Evolutionary conservation across 2,329 filamentous ascomycete species (phyloP), one percentile per base, ranked within the genome.

Genomic region (Calonectria leucothoes): DNA sequence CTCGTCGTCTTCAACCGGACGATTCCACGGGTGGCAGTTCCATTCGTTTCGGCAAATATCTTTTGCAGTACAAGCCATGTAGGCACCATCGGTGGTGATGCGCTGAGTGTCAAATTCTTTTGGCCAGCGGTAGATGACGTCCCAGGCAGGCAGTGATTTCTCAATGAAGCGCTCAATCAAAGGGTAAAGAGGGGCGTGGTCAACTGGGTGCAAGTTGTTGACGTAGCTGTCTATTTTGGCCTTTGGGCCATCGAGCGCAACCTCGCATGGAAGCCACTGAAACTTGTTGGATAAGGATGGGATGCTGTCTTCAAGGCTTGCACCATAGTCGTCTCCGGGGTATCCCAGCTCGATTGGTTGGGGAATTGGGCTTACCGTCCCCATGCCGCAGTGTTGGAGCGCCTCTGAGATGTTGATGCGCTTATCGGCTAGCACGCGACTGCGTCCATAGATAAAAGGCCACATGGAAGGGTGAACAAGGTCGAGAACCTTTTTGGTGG

Each of bases 311-410:
- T 89, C 86, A 2, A 35, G 35, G 2, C 20, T 17, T 10, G 14
- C 59, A 15, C 6, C 12, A 93, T 88, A 74, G 85, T 87, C 1
- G 84, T 80, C 37, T 89, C 82, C 0, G 88, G 89, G 4, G 85
- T 82, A 66, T 27, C 42, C 29, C 0, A 91, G 91, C 81, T 93
- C 89, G 85, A 87, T 92, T 77, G 23, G 33, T 8, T 92, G 91
- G 0, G 23, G 35, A 49, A 67, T 0, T 11, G 69, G 64, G 20
- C 76, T 77, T 15, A 74, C 29, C 7, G 71, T 70, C 17, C 76
- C 76, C 25, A 71, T 78, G 4, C 76, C 76, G 0, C 76, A 78
- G 42, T 64, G 29, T 0, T 78, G 45, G 0, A 78, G 7, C 31
- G 77, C 78, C 51, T 81, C 77, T 5, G 67, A 68, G 0, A 78